phyloP scores from a whole-genome alignment of 164 flowering plant genomes.

The Aristolochia fimbriata region DNA sequence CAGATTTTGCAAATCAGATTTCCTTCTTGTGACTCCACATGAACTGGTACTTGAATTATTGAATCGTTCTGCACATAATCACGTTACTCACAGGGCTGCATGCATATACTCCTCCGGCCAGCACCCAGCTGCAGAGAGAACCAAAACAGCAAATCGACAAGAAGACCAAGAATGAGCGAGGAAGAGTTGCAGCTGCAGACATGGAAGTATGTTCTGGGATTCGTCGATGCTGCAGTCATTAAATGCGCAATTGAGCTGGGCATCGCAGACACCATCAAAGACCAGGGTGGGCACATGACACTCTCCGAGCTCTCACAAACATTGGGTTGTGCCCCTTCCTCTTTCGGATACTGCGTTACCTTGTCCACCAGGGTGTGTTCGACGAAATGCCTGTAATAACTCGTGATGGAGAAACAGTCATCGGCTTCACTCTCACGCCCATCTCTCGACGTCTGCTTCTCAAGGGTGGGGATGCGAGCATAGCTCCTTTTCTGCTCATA shows the following conservation, averaged over 20 bases:
- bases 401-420: not conserved
- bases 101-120: too few species aligned
- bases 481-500: slow-evolving; percentile 3
- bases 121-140: too few species aligned
- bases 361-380: slow-evolving; percentile 11
- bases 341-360: slow-evolving; percentile 43
- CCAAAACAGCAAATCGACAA: too few species aligned
- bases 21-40: too few species aligned
- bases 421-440: slow-evolving; percentile 2
- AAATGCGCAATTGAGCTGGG: slow-evolving; percentile 62
- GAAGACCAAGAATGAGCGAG: not conserved
- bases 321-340: slow-evolving; percentile 26
- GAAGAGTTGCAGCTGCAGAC: slow-evolving; percentile 6
- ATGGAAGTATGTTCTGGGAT: slow-evolving; percentile 48
- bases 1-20: too few species aligned
- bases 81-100: too few species aligned
- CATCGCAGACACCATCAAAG: slow-evolving; percentile 40
- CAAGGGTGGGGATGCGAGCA: not conserved
- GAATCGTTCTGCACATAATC: too few species aligned
- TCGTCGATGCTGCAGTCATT: slow-evolving; percentile 31
- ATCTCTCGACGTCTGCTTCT: slow-evolving; percentile 6
- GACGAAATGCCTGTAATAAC: not conserved
- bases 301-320: slow-evolving; percentile 29
- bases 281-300: slow-evolving; percentile 26
- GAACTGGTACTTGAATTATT: too few species aligned